Conservation (phyloP, 192 early-diverging fungal genomes). For the Mortierella claussenii region DNA sequence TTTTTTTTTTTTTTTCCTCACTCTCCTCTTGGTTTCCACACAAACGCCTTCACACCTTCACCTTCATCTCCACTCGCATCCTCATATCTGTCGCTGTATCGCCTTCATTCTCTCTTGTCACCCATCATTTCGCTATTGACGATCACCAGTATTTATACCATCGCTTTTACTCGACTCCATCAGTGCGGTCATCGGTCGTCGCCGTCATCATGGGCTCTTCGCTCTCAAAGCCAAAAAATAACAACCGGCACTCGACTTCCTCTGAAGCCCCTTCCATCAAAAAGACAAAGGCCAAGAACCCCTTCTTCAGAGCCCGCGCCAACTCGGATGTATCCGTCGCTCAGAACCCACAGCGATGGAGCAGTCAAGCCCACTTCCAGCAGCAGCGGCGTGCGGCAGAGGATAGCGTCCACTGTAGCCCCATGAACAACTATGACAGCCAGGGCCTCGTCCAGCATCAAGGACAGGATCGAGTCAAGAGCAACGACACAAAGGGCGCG, state of each 20-base stretch:
- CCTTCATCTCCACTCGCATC: neutral
- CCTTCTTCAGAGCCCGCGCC: neutral
- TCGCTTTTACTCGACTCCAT: neutral
- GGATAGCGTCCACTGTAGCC: neutral
- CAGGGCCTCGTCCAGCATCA: neutral
- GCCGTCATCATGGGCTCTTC: slow-evolving; percentile 32
- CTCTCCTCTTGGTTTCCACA: too few relatives aligned
- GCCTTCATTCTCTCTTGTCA: too few relatives aligned
- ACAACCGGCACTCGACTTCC: slow-evolving; percentile 34
- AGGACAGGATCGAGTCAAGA: neutral
- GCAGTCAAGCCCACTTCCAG: neutral
- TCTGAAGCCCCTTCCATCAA: neutral
- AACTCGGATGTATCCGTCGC: slow-evolving; percentile 6
- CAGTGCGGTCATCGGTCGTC: too few relatives aligned
- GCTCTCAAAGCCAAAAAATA: slow-evolving; percentile 46
- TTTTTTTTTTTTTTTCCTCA: too few relatives aligned
- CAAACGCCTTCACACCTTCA: too few relatives aligned
- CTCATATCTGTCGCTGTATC: too few relatives aligned
- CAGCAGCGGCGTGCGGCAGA: neutral
- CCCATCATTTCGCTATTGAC: too few relatives aligned
- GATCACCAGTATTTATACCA: neutral
- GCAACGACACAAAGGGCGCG: slow-evolving; percentile 10
- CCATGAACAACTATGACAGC: slow-evolving; percentile 9
- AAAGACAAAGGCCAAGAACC: slow-evolving; percentile 2
- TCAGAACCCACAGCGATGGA: slow-evolving; percentile 29